phyloP scores from a whole-genome alignment of 2,329 filamentous ascomycete species.

The Aspergillus ruber region DNA sequence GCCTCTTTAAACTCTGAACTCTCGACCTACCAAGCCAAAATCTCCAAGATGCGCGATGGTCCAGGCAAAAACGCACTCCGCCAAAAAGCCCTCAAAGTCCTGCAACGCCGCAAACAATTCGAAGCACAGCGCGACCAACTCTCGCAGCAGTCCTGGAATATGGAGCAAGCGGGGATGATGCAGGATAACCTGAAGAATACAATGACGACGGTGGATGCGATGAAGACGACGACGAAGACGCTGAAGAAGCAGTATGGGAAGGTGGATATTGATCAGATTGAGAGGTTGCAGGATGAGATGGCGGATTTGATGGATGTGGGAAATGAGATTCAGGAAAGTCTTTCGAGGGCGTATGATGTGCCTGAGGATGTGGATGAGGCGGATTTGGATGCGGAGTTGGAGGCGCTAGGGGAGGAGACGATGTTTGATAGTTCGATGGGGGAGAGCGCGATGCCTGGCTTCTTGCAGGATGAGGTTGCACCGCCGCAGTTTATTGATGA shows the following conservation, averaged over 20 bases:
- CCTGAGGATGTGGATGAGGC: conserved; percentile 96
- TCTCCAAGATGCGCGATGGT: conserved; percentile 89
- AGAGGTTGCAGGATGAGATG: conserved; percentile 98
- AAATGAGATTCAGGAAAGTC: conserved; percentile 95
- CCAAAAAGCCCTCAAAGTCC: conserved; percentile 87
- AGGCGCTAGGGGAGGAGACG: conserved; percentile 90
- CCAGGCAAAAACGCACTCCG: conserved; percentile 89
- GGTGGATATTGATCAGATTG: conserved; percentile 95
- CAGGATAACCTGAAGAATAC: conserved; percentile 97
- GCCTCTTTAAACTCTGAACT: conserved; percentile 88
- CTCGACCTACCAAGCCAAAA: conserved; percentile 75
- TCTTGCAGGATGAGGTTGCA: conserved; percentile 79
- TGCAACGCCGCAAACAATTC: conserved; percentile 90
- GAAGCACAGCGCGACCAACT: conserved; percentile 91
- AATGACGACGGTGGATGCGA: conserved; percentile 95
- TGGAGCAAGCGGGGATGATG: conserved; percentile 98
- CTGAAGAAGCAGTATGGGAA: conserved; percentile 92
- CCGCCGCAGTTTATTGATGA: conserved; percentile 89
- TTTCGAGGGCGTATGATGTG: conserved; percentile 84
- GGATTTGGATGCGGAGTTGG: conserved; percentile 91
- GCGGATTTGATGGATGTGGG: conserved; percentile 94
- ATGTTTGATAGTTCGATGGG: conserved; percentile 68
- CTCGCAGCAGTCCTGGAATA: conserved; percentile 93
- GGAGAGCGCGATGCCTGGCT: conserved; percentile 65
- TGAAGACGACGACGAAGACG: conserved; percentile 94